Evolutionary conservation across 148 eudicot genomes (phyloP).

Genomic region (Arbutus unedo): DNA sequence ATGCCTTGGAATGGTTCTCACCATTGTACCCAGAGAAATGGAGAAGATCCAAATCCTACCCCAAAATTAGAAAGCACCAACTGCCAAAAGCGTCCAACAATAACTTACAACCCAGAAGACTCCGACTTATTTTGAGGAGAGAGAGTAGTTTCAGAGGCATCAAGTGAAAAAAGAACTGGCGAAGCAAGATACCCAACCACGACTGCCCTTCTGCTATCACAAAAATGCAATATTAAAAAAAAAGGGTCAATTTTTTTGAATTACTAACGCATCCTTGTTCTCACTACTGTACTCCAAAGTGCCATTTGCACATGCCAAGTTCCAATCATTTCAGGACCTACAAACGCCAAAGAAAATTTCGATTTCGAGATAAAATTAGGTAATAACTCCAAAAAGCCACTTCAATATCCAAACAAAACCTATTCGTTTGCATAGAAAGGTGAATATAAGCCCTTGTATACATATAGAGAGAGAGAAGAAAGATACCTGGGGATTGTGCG

Average conservation of each 20-base stretch:
- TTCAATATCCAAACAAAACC: neutral
- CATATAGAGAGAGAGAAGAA: conserved; percentile 1
- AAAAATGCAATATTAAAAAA: too few relatives aligned
- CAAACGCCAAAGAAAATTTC: neutral
- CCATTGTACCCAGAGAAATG: neutral
- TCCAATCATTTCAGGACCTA: neutral
- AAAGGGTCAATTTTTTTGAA: too few relatives aligned
- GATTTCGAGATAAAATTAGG: neutral
- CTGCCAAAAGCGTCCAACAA: neutral
- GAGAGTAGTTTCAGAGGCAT: neutral
- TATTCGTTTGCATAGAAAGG: neutral
- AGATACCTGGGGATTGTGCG: conserved; percentile 38
- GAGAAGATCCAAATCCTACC: neutral
- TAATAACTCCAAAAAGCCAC: neutral
- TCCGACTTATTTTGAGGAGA: neutral
- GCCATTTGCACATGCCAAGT: neutral
- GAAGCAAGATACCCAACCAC: neutral
- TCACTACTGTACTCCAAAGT: neutral
- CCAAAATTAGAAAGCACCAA: neutral
- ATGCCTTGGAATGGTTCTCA: neutral
- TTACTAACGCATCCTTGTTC: neutral
- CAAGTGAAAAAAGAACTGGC: neutral
- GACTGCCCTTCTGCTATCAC: neutral
- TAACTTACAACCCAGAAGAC: neutral
- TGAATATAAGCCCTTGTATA: neutral